phyloP scores from a whole-genome alignment of 352 stramenopile species.

The Pythium periplocum region DNA sequence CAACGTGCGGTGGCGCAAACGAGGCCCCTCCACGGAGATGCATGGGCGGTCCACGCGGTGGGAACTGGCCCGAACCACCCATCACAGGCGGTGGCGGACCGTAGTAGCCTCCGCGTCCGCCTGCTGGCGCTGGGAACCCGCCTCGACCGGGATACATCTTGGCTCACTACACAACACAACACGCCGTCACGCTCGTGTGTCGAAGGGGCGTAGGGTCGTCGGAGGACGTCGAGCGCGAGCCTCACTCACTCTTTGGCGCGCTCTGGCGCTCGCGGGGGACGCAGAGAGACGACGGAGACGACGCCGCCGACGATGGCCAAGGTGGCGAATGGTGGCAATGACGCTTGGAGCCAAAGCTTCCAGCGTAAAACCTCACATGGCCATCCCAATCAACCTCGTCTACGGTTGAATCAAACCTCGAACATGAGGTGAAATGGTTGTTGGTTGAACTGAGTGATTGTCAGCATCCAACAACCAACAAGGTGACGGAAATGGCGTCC shows the following conservation, averaged over 20 bases:
- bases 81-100: neutral
- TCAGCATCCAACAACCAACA: slow-evolving; percentile 5
- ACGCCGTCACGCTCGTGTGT: no score
- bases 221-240: no score
- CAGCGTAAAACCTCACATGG: neutral
- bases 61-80: slow-evolving; percentile 14
- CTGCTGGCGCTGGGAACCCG: neutral
- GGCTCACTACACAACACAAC: no score
- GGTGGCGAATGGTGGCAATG: neutral
- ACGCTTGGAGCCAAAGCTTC: neutral
- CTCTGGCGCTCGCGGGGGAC: no score
- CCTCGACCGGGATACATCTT: no score
- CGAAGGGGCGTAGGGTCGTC: no score
- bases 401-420: neutral
- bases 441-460: neutral
- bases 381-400: neutral
- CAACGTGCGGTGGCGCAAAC: neutral
- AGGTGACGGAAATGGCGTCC: no score
- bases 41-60: neutral
- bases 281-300: no score
- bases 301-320: neutral
- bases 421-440: neutral
- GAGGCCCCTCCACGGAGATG: neutral
- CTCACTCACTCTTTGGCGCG: no score
- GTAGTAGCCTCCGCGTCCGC: neutral